Evolutionary conservation across 1,139 yeast genomes (phyloP).

Genomic region (Yamadazyma atmosphaerica): DNA sequence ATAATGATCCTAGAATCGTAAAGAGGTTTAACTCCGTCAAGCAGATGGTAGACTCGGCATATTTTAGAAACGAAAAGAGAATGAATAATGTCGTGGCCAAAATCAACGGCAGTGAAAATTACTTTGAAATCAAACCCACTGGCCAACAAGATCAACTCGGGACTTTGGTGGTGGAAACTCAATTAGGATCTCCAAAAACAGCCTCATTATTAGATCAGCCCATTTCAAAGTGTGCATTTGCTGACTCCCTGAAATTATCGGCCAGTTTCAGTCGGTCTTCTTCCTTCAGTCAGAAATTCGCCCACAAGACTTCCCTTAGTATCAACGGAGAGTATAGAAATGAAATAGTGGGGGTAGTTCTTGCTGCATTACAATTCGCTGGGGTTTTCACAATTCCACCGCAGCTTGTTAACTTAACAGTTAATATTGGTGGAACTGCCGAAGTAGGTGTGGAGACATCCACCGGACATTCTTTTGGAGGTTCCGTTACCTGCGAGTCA

Average conservation of each 20-base stretch:
- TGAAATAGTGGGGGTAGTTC: not conserved
- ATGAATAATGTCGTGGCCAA: conserved; percentile 6
- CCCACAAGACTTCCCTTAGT: not conserved
- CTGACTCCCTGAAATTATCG: conserved; percentile 4
- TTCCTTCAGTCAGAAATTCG: conserved; percentile 4
- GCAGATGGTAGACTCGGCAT: conserved; percentile 8
- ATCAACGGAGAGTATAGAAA: not conserved
- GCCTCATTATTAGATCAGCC: conserved; percentile 9
- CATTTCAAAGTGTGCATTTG: conserved; percentile 10
- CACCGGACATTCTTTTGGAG: conserved; percentile 11
- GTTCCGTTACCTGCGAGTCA: conserved; percentile 13
- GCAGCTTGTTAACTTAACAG: not conserved
- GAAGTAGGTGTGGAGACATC: conserved; percentile 9
- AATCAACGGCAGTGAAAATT: conserved; percentile 3
- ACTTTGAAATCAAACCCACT: conserved; percentile 9
- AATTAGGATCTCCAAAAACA: conserved; percentile 5
- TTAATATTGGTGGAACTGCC: conserved; percentile 1
- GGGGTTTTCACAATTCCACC: not conserved
- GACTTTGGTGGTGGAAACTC: conserved; percentile 6
- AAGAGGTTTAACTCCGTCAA: conserved; percentile 9
- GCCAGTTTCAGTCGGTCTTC: conserved; percentile 7
- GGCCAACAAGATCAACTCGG: conserved; percentile 4
- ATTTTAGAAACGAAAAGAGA: conserved; percentile 9
- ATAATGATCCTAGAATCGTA: not conserved
- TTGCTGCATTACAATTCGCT: not conserved